These are phyloP conservation scores for Geosmithia putterillii DNA, from an alignment of 2,329 filamentous ascomycete species.

Conservation along the genomic window DNA sequence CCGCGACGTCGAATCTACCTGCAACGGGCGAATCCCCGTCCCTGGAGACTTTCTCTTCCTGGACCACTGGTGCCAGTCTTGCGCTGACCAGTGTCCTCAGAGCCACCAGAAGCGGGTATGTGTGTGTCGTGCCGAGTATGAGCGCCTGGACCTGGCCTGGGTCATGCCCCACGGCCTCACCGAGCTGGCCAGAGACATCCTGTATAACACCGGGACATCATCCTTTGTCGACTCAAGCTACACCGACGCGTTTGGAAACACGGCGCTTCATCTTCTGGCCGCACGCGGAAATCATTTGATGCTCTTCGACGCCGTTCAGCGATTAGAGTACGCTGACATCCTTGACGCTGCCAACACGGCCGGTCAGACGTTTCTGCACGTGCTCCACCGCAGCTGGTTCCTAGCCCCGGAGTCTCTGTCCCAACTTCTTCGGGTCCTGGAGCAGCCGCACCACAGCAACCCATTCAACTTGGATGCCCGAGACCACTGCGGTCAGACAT, in stretches of 20 bases:
- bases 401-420: slow-evolving; percentile 9
- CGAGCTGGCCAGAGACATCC: slow-evolving; percentile 4
- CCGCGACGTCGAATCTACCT: slow-evolving; percentile 9
- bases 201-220: slow-evolving; percentile 4
- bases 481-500: slow-evolving; percentile 40
- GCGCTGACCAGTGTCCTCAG: slow-evolving; percentile 7
- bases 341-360: slow-evolving; percentile 24
- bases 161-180: slow-evolving; percentile 13
- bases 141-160: slow-evolving; percentile 15
- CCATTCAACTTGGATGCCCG: slow-evolving; percentile 19
- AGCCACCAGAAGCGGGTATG: slow-evolving; percentile 14
- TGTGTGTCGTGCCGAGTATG: slow-evolving; percentile 12
- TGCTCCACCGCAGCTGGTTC: slow-evolving; percentile 20
- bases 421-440: slow-evolving; percentile 12
- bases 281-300: slow-evolving; percentile 14
- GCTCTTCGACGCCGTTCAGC: slow-evolving; percentile 14
- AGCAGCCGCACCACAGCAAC: background rate
- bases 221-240: slow-evolving; percentile 5
- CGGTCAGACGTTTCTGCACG: slow-evolving; percentile 36
- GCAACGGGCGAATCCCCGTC: slow-evolving; percentile 18
- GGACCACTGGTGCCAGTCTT: slow-evolving; percentile 8
- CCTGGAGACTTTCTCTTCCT: slow-evolving; percentile 38
- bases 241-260: slow-evolving; percentile 33
- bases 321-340: slow-evolving; percentile 7
- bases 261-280: slow-evolving; percentile 32